A percentile compares a stretch with the other conserved stretches of the same genome.
Conservation (phyloP, 148 eudicot genomes). For the Camellia lanceoleosa region DNA sequence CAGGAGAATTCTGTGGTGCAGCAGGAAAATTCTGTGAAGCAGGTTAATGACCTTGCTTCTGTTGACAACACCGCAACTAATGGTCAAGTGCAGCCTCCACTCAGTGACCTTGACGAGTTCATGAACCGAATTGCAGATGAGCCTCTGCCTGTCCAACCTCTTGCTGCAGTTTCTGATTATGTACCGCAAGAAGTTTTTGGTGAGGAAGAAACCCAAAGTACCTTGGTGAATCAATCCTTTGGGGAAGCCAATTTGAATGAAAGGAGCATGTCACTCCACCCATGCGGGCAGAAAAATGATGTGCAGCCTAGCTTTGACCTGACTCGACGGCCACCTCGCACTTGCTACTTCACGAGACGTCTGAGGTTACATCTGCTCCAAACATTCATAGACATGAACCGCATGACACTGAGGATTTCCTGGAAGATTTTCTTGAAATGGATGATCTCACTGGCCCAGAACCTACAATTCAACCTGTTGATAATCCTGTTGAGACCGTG, state of each 20-base stretch:
- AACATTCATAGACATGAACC: slow-evolving; percentile 14
- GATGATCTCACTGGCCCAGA: slow-evolving; percentile 66
- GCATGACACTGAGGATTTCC: slow-evolving; percentile 32
- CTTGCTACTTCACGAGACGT: slow-evolving; percentile 25
- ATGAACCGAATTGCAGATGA: slow-evolving; percentile 36
- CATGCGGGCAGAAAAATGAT: slow-evolving; percentile 23
- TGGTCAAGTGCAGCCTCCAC: slow-evolving; percentile 21
- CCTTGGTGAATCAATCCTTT: slow-evolving; percentile 27
- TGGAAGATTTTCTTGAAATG: slow-evolving; percentile 64
- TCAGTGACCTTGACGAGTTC: slow-evolving; percentile 46
- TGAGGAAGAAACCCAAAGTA: slow-evolving; percentile 32
- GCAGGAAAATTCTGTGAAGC: slow-evolving; percentile 23
- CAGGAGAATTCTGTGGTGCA: slow-evolving; percentile 23
- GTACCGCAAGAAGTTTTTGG: slow-evolving; percentile 37
- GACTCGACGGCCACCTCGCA: slow-evolving; percentile 36
- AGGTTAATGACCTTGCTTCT: slow-evolving; percentile 18
- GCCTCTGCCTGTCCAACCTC: slow-evolving; percentile 25
- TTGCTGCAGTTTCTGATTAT: slow-evolving; percentile 20
- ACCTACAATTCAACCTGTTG: slow-evolving; percentile 20
- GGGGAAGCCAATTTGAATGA: slow-evolving; percentile 20
- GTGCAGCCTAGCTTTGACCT: slow-evolving; percentile 21
- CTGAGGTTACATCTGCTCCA: slow-evolving; percentile 41
- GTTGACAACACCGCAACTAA: slow-evolving; percentile 12
- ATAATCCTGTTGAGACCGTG: background rate
- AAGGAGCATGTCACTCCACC: slow-evolving; percentile 18